Evolutionary conservation across 768 basidiomycete genomes (phyloP), one percentile per base, ranked within the genome.

Genomic region (Crepidotus variabilis): DNA sequence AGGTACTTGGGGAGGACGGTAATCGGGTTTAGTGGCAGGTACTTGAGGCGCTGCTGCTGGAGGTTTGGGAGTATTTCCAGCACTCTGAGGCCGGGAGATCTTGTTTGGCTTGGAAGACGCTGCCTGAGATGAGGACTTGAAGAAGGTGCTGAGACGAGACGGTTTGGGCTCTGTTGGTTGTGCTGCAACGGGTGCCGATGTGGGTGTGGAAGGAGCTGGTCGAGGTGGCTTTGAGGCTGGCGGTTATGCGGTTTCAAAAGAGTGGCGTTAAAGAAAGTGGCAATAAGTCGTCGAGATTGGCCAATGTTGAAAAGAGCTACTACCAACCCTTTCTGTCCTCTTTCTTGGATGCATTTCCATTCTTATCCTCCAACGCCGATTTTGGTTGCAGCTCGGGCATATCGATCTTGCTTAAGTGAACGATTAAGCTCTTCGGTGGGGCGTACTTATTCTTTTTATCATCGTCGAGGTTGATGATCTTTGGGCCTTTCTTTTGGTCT

Each of bases 341-440:
- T 63, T 72, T 75, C 69, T 72, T 74, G 14, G 63, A 56, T 51
- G 72, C 71, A 61, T 72, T 75, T 14, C 51, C 54, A 36, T 64
- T 36, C 52, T 71, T 67, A n/a, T 69, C 63, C 36, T 60, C 59
- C 3, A 54, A 63, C 14, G 63, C 62, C 6, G 75, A 64, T 57
- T 77, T 80, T 2, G 88, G 88, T 62, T 81, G 80, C 14, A 94
- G 78, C 66, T 94, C 91, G 0, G 90, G 91, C 83, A 94, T 92
- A 13, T 86, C 76, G 49, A 94, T 91, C 76, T 93, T 93, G 76
- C 90, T 90, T 16, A 94, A 70, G 67, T 93, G 90, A 1, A 93
- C 78, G 0, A 78, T 79, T 0, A 94, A 75, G 58, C 79, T 84
- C 33, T 75, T 78, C 0, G 90, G 91, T 1, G 91, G 90, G 2